Base-by-base conservation (phyloP, 495 filamentous ascomycete genomes). In the Articulospora tetracladia region DNA sequence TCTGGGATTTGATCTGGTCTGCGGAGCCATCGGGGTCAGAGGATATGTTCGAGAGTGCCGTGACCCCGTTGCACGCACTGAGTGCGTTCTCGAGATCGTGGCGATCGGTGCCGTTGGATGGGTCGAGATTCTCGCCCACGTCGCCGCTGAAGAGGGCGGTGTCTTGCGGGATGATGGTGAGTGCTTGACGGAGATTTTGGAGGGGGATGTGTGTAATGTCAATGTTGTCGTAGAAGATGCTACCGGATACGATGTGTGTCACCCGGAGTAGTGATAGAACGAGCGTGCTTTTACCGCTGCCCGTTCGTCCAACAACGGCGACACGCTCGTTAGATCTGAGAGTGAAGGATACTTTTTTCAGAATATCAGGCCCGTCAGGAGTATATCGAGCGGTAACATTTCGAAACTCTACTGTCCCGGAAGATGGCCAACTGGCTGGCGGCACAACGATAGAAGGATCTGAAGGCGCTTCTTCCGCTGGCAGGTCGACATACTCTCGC, bases 121-220 rank as follows among this genome's bases (percentile, higher is more conserved):
- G 75, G 46, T 82, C 78, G 4, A 82, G 68, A 52, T 79, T 79
- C 1, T 20, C 13, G 3, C 55, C 1, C 6, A 58, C 19, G 23
- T 27, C 12, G 23, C 55, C 55, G 12, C 4, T 19, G 46, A 82
- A 77, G 1, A 83, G 57, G 19, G 79, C 70, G 0, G 79, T 74
- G 46, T 82, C 77, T 49, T 83, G 80, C 0, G 79, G 75, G 22
- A 83, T 81, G 28, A 82, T 76, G 3, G 74, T 76, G 0, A 83
- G 61, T 3, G 74, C 69, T n/a, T 65, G 70, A 4, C 80, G 76
- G 30, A 83, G 69, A 22, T 73, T 67, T 10, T 69, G 57, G 15
- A 80, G 69, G 36, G 70, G 72, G 48, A 83, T 53, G 0, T 63
- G 71, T 3, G 69, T 63, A 52, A 81, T 77, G 58, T 83, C 73